Evolutionary conservation across 2,329 filamentous ascomycete species (phyloP), one percentile per base, ranked within the genome.

Genomic region (Ophiocordyceps polyrhachis-furcata): DNA sequence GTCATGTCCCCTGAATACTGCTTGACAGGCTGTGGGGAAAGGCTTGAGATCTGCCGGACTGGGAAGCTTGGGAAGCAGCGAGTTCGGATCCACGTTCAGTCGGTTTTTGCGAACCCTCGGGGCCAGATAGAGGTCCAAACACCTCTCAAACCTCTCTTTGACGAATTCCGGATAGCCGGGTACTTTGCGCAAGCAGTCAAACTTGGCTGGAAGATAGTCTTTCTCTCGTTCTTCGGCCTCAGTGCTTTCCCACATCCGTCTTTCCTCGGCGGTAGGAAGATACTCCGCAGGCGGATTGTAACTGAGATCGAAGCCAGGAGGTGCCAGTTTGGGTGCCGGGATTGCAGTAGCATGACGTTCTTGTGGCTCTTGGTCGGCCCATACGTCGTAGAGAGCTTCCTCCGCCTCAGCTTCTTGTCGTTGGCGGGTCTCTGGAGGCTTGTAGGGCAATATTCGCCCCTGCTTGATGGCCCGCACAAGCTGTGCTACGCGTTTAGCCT

Each of bases 201-300:
- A 85, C 57, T 86, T 79, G 47, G 77, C 77, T 2, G 93, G 85
- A 31, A 98, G 65, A 55, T 86, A 98, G 43, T 93, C 83, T 58
- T 81, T 87, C 54, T 93, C 85, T 46, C 88, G 73, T 50, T 98
- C 91, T 59, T 96, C 91, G 2, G 85, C 83, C 50, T 96, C 89
- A 23, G 76, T 70, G 44, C 83, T 75, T 55, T 93, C 79, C 91
- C 91, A 98, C 14, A 74, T 73, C 52, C 83, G 78, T 59, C 73
- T 84, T 66, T 98, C 91, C 37, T 83, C 79, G 55, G 81, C 76
- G 45, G 84, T 83, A 1, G 89, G 93, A 2, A 98, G 68, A 59
- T 96, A 98, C 66, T 98, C 91, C 4, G 82, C 76, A 43, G 93
- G 91, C 21, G 91, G 91, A 62, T 96, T 94, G 61, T 98, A 96